Percentiles rank a stretch among this genome's conserved stretches.
phyloP scores from a whole-genome alignment of 2,329 filamentous ascomycete species.

The Plenodomus biglobosus region DNA sequence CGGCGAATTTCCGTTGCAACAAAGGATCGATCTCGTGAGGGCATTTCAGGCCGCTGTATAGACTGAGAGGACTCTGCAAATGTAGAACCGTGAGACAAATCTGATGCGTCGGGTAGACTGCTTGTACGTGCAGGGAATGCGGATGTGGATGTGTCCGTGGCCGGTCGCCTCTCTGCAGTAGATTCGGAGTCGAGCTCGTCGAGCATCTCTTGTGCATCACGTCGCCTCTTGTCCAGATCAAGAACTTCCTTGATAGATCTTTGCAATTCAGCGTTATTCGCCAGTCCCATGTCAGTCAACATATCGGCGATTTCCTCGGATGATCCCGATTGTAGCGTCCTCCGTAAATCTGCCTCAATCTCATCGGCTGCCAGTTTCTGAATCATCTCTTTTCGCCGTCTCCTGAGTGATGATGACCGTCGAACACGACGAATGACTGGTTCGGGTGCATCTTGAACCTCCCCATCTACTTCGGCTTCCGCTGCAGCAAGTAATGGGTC shows the following conservation, averaged over 20 bases:
- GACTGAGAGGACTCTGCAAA: constrained; percentile 15
- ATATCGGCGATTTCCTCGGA: constrained; percentile 11
- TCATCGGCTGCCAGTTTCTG: constrained; percentile 19
- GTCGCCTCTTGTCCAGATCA: neutral
- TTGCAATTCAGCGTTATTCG: neutral
- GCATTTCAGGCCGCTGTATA: constrained; percentile 49
- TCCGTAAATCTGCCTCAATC: constrained; percentile 21
- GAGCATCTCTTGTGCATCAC: neutral
- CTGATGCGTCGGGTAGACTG: constrained; percentile 11
- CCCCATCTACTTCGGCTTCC: constrained; percentile 5
- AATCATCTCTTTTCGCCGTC: constrained; percentile 17
- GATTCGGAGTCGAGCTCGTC: constrained; percentile 6
- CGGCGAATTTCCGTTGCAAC: constrained; percentile 53
- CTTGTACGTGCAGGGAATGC: constrained; percentile 14
- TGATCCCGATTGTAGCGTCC: constrained; percentile 15
- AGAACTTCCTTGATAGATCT: neutral
- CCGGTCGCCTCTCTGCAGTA: neutral
- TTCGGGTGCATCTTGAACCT: constrained; percentile 4
- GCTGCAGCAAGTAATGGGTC: neutral
- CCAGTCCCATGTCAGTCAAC: constrained; percentile 6
- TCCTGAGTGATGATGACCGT: constrained; percentile 17
- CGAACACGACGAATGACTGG: constrained; percentile 15
- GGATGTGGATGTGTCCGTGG: neutral
- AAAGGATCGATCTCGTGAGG: constrained; percentile 48
- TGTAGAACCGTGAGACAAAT: constrained; percentile 1